Evolutionary conservation across 192 early-diverging fungal species (phyloP), one percentile per base, ranked within the genome.

Genomic region (Mortierella antarctica): DNA sequence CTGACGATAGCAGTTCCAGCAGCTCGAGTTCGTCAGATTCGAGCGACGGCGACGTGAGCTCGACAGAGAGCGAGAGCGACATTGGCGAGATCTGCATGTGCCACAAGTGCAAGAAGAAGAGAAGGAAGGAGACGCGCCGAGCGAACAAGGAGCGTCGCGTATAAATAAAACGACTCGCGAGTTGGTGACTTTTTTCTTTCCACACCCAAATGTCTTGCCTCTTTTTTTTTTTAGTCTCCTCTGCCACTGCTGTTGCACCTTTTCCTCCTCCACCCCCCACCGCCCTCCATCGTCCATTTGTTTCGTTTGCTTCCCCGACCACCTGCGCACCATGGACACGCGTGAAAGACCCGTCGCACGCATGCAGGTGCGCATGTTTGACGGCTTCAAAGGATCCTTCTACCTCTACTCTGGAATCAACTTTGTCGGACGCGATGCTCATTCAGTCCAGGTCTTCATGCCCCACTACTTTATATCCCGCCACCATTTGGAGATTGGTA

Each of bases 11-110:
- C 59, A 86, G 82, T 46, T 72, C 70, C 50, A 73, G 70, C 46
- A 83, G 81, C 55, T 70, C 71, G 0, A 73, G 52, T 18, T 77
- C 79, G 40, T 84, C 83, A 54, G 67, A 57, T 44, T 70, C 41
- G 39, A 82, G 66, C 18, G 74, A 72, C 23, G 58, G 40, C 48
- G 68, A 74, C 1, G 58, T 86, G 48, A 78, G 57, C 47, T 74
- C 77, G 60, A 87, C 87, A 13, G 85, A 86, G 20, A 84, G 83
- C 21, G 87, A 86, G n/a, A 79, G 71, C 17, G 87, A 88, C 51
- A 83, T 76, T 64, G 85, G 88, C 49, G 89, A 87, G 48, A 83
- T 82, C 11, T 90, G 89, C 59, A 86, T 86, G 84, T 90, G 89
- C 52, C 83, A 76, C 41, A 86, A 82, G 67, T 90, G 89, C 62